phyloP scores from a whole-genome alignment of 139 green algal genomes.

The Chlorella sp. region DNA sequence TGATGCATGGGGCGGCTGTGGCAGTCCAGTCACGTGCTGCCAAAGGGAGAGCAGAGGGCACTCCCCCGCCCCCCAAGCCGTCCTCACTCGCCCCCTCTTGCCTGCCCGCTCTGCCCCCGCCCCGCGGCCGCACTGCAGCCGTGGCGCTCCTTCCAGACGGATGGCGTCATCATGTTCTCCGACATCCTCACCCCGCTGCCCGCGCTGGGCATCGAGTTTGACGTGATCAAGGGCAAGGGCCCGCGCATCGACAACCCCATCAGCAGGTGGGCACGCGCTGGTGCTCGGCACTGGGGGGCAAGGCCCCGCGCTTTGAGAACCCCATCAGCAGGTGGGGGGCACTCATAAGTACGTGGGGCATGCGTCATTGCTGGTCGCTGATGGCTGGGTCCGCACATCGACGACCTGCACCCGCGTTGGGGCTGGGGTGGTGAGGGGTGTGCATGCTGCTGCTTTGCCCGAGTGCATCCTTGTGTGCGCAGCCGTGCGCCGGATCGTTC shows the following conservation, averaged over 20 bases:
- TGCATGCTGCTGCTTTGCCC: neutral
- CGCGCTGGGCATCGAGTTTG: constrained; percentile 97
- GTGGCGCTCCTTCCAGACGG: constrained; percentile 91
- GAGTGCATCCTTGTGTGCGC: neutral
- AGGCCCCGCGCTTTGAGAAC: no score
- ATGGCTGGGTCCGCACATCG: neutral
- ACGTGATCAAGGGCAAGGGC: constrained; percentile 96
- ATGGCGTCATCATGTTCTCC: constrained; percentile 99
- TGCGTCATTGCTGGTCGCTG: no score
- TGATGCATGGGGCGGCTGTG: no score
- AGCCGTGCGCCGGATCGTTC: neutral
- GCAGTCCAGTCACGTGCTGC: no score
- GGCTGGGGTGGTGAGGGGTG: neutral
- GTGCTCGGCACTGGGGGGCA: no score
- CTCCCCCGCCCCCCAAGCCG: no score
- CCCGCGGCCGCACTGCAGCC: constrained; percentile 65
- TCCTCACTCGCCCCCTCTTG: neutral
- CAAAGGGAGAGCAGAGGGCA: no score
- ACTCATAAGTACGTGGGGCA: neutral
- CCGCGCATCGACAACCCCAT: constrained; percentile 83
- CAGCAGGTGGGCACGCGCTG: constrained; percentile 29
- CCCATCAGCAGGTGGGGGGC: neutral
- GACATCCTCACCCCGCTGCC: constrained; percentile 99
- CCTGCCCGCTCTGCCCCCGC: neutral
- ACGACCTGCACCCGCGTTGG: no score